Percentiles rank a stretch among this genome's conserved stretches.
Conservation (phyloP, 2,329 filamentous ascomycete species). For the Fusarium pseudonygamai region DNA sequence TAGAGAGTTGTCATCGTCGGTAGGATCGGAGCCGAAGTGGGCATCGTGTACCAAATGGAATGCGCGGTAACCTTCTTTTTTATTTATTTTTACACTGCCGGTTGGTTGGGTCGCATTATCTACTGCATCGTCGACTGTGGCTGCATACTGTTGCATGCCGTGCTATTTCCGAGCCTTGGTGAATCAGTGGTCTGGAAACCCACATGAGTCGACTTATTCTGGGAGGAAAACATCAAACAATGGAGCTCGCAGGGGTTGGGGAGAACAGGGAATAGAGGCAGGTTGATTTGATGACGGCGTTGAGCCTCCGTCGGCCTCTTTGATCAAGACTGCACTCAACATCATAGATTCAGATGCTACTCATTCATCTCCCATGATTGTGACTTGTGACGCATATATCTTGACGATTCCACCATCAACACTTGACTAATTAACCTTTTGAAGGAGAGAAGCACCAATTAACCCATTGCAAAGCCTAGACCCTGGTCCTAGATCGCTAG, state of each 20-base stretch:
- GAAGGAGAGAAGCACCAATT: not conserved
- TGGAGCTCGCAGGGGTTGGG: slow-evolving; percentile 10
- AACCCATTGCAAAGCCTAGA: not conserved
- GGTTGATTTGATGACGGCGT: slow-evolving; percentile 12
- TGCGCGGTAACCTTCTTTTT: slow-evolving; percentile 16
- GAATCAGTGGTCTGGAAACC: slow-evolving; percentile 10
- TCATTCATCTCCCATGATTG: not conserved
- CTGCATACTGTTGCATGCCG: slow-evolving; percentile 29
- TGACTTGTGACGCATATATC: not conserved
- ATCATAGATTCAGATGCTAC: not conserved
- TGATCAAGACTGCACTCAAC: not conserved
- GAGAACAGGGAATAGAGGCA: slow-evolving; percentile 24
- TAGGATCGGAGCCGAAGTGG: slow-evolving; percentile 36
- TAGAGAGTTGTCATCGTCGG: not conserved
- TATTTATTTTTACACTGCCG: not conserved
- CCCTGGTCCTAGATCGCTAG: not conserved
- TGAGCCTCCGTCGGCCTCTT: slow-evolving; percentile 21
- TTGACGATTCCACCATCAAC: not conserved
- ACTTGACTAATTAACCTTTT: not conserved
- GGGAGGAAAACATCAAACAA: slow-evolving; percentile 27
- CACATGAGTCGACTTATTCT: slow-evolving; percentile 20
- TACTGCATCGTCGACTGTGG: slow-evolving; percentile 4
- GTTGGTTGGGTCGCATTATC: not conserved
- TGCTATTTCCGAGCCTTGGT: slow-evolving; percentile 37
- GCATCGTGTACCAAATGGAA: slow-evolving; percentile 3